Evolutionary conservation across 2,329 filamentous ascomycete genomes (phyloP), one percentile per base, ranked within the genome.

Genomic region (Colletotrichum karsti): DNA sequence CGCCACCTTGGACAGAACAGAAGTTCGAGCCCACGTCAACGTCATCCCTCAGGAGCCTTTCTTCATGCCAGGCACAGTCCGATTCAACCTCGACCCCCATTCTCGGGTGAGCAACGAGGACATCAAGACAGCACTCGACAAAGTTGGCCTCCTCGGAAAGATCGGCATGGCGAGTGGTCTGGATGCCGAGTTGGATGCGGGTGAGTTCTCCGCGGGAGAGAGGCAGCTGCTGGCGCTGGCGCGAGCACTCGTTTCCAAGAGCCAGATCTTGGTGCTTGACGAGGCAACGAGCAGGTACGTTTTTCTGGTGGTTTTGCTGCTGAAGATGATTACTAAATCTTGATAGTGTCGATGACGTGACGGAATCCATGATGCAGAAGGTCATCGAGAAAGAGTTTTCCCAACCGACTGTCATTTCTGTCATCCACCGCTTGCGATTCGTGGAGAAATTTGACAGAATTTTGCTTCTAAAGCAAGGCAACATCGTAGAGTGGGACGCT

Each of bases 41-140:
- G 79, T 79, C 1, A 73, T 88, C 4, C 81, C 87, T 0, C 87
- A 89, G 75, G 85, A 88, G 50, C 79, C 84, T 0, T 82, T 86
- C 67, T 80, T 86, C 18, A 74, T 88, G 7, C 79, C 79, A 2
- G 85, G 83, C 2, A 84, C 75, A 0, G 74, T 89, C 3, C 81
- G 84, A 0, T 74, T 79, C 7, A 89, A 88, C 46, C 74, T 85
- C 1, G 84, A 87, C 69, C 85, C 86, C 0, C 72, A 74, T 5
- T 69, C 73, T 2, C 69, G 71, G 6, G 75, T 76, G 42, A 76
- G 78, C 2, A 81, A 87, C 56, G 78, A 79, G 3, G 75, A 76
- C 1, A 84, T 88, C 60, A 77, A 80, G 30, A 70, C 74, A 4
- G 84, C 83, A 0, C 75, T 90, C 2, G 73, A 81, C 10, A 81